Evolutionary conservation across 495 filamentous ascomycete genomes (phyloP).

Genomic region (Schizothecium vesticola): DNA sequence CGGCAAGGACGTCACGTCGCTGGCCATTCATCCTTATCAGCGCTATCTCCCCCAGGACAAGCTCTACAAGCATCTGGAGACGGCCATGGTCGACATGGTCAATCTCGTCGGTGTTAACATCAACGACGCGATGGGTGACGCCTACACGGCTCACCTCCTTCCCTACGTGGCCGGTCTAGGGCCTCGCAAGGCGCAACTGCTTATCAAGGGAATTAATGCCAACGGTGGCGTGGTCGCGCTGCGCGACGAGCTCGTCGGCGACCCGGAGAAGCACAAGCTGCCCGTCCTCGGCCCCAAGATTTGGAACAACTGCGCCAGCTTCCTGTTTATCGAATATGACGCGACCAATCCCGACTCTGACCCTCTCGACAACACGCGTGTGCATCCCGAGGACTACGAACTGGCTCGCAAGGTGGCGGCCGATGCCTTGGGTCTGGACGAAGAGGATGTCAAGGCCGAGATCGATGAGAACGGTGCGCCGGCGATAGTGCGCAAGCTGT

Average conservation of each 20-base stretch:
- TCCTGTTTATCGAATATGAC: constrained; percentile 84
- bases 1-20: constrained; percentile 77
- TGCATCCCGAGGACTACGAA: constrained; percentile 97
- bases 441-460: constrained; percentile 95
- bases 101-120: constrained; percentile 93
- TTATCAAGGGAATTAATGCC: constrained; percentile 84
- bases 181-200: constrained; percentile 79
- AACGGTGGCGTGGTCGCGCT: constrained; percentile 77
- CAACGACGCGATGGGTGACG: constrained; percentile 78
- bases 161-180: constrained; percentile 91
- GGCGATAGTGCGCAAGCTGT: constrained; percentile 85
- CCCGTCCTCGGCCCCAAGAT: constrained; percentile 83
- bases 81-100: constrained; percentile 95
- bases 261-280: constrained; percentile 65
- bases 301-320: constrained; percentile 95
- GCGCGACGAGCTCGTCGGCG: constrained; percentile 79
- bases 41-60: constrained; percentile 82
- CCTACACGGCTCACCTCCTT: constrained; percentile 76
- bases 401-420: constrained; percentile 96
- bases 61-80: constrained; percentile 78
- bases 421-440: constrained; percentile 90
- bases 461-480: constrained; percentile 79
- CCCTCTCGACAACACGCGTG: constrained; percentile 90
- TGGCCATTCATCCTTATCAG: constrained; percentile 85
- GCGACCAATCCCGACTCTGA: constrained; percentile 71